phyloP scores from a whole-genome alignment of 306 rosid species.

The Arachis hypogaea region DNA sequence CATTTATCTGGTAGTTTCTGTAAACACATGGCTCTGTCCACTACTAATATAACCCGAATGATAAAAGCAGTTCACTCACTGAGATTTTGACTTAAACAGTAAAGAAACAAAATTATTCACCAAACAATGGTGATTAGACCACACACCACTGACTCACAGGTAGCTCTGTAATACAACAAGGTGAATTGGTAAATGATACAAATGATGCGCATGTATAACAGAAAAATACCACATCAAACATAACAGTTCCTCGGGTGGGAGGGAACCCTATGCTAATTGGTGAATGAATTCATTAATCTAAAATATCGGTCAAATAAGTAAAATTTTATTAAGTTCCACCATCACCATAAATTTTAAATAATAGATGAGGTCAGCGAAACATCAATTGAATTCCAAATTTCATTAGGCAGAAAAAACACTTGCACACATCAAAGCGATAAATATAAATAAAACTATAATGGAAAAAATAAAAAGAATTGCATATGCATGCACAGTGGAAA shows the following conservation, averaged over 20 bases:
- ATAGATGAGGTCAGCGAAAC: not conserved
- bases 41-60: conserved; percentile 17
- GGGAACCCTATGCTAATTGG: not conserved
- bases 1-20: not conserved
- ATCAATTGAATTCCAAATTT: conserved; percentile 17
- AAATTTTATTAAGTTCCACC: not conserved
- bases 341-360: conserved; percentile 5
- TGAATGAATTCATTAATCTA: conserved; percentile 3
- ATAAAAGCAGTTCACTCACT: not conserved
- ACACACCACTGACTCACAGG: not conserved
- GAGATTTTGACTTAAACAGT: not conserved
- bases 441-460: not conserved
- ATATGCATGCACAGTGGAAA: not conserved
- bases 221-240: not conserved
- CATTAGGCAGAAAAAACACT: not conserved
- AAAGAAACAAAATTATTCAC: not conserved
- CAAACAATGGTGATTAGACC: not conserved
- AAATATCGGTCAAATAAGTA: not conserved
- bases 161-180: conserved; percentile 14
- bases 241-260: not conserved
- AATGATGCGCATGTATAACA: not conserved
- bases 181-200: not conserved
- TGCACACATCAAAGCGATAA: not conserved
- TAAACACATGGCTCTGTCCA: not conserved
- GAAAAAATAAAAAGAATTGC: no score